Evolutionary conservation across 2,329 filamentous ascomycete species (phyloP), one percentile per base, ranked within the genome.

Genomic region (Penicillium sp.): DNA sequence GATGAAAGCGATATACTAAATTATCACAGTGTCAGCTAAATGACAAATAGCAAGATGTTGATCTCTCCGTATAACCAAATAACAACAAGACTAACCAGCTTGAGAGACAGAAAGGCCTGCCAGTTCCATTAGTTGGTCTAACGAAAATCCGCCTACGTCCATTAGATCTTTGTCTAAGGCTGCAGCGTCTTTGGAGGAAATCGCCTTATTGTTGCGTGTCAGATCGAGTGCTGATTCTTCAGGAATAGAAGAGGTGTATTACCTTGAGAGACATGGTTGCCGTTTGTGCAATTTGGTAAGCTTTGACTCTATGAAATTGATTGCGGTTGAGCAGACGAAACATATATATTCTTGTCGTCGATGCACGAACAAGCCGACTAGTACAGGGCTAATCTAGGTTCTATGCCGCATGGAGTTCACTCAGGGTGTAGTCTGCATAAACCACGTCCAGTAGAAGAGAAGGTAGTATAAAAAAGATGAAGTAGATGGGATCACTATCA

Each of bases 81-180:
- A 42, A 21, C 9, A 43, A 2, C 12, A 47, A 26, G 9, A 33
- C 56, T 11, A 69, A 92, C 91, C 86, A 51, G 89, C 91, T 79
- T 97, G 91, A 12, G 93, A 93, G 24, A 97, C 91, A 1, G 91
- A 92, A 0, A 99, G 81, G 0, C 94, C 94, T 45, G 94, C 94
- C 7, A 99, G 78, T 71, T 97, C 94, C 94, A 99, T 97, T 49
- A 99, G 79, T 74, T 99, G 94, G 69, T 97, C 94, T 55, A 99
- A 83, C 11, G 91, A 96, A 75, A 96, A 99, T 8, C 89, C 91
- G 40, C 84, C 84, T 0, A 86, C 84, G 11, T 84, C 83, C 92
- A 99, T 97, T 60, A 99, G 86, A 70, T 99, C 93, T 72, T 90
- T 87, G 71, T 99, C 94, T 18, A 99, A 83, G 48, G 90, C 89